Conservation (phyloP, 164 flowering plant genomes). For the Saururus chinensis region DNA sequence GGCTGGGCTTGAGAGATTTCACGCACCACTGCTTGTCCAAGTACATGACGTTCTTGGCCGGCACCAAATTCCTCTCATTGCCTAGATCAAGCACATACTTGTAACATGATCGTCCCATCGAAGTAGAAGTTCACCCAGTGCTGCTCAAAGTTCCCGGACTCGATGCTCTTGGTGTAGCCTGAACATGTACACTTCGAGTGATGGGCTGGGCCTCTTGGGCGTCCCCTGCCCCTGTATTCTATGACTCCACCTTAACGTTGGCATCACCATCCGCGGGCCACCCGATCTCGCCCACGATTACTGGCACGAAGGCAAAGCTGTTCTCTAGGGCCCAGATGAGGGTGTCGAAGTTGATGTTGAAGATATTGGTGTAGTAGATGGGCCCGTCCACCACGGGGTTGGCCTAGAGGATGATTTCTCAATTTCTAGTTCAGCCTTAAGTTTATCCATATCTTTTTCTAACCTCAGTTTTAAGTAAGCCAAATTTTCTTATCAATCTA, state of each 20-base stretch:
- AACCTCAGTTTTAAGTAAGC: no score
- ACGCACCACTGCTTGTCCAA: conserved; percentile 70
- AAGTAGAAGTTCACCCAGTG: conserved; percentile 85
- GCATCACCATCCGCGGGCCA: conserved; percentile 89
- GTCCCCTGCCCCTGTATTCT: conserved; percentile 51
- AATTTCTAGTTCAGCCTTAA: no score
- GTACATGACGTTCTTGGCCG: conserved; percentile 70
- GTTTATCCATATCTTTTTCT: no score
- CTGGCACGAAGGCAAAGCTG: conserved; percentile 46
- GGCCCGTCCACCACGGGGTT: conserved; percentile 64
- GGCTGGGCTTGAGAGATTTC: conserved; percentile 49
- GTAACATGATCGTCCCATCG: conserved; percentile 60
- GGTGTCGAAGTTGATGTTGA: conserved; percentile 88
- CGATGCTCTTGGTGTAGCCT: conserved; percentile 56
- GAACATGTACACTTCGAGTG: conserved; percentile 65
- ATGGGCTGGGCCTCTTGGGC: conserved; percentile 46
- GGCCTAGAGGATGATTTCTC: no score
- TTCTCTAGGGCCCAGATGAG: conserved; percentile 72
- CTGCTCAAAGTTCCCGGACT: conserved; percentile 81
- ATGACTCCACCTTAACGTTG: conserved; percentile 38
- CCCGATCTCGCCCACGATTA: conserved; percentile 80
- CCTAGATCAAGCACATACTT: conserved; percentile 54
- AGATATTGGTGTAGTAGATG: conserved; percentile 68
- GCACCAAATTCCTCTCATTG: conserved; percentile 21
- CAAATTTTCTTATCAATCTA: no score